Conservation (phyloP, 345 rosid species). For the Sisymbrium irio region DNA sequence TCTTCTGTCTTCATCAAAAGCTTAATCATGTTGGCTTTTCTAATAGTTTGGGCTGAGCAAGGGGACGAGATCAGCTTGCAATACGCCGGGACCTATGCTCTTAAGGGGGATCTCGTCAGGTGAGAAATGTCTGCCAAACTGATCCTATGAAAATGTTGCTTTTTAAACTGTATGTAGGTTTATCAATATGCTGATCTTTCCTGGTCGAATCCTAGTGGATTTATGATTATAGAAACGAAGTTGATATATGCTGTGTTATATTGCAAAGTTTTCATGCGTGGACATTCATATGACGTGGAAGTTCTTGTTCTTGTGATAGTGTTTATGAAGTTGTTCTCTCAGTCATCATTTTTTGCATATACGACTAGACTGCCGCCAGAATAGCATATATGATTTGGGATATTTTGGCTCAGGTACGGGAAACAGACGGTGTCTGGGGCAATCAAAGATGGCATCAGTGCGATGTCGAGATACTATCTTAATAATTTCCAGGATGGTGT, state of each 20-base stretch:
- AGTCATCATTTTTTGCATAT: no score
- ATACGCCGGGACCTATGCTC: conserved; percentile 90
- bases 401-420: conserved; percentile 60
- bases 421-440: conserved; percentile 77
- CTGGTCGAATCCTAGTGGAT: neutral
- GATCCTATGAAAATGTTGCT: neutral
- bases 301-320: neutral
- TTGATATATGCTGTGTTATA: neutral
- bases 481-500: conserved; percentile 96
- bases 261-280: neutral
- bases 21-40: conserved; percentile 2
- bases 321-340: neutral
- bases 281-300: neutral
- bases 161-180: neutral
- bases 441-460: conserved; percentile 89
- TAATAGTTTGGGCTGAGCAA: conserved; percentile 96
- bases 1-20: conserved; percentile 2
- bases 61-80: conserved; percentile 96
- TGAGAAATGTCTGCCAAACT: conserved; percentile 24
- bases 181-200: no score
- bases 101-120: conserved; percentile 97
- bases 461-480: conserved; percentile 85
- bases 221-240: neutral
- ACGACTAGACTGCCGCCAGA: neutral
- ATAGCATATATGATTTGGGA: neutral